Evolutionary conservation across 768 basidiomycete genomes (phyloP).

Genomic region (Daedalea quercina): DNA sequence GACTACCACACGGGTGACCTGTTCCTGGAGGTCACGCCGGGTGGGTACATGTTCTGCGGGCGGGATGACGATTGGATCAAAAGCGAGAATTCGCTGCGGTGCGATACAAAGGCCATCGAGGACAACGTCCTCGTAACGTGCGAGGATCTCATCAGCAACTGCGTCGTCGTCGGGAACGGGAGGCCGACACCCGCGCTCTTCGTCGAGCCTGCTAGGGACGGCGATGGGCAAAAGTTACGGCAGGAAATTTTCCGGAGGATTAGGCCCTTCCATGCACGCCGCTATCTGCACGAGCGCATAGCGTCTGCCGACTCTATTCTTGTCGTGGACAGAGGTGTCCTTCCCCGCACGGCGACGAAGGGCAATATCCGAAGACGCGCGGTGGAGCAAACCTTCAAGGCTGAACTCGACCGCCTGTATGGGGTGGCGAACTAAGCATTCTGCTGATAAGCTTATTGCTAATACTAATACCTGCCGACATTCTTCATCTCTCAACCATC

Average conservation of each 20-base stretch:
- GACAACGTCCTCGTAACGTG: conserved; percentile 66
- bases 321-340: conserved; percentile 53
- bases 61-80: conserved; percentile 86
- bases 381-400: conserved; percentile 60
- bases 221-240: conserved; percentile 56
- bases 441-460: neutral
- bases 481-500: too few species aligned
- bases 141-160: conserved; percentile 56
- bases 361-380: conserved; percentile 75
- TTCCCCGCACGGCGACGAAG: conserved; percentile 75
- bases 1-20: conserved; percentile 78
- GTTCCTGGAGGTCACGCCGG: conserved; percentile 56
- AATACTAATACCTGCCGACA: neutral
- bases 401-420: conserved; percentile 55
- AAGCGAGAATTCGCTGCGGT: conserved; percentile 69
- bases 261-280: conserved; percentile 62
- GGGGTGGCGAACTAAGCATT: conserved; percentile 7
- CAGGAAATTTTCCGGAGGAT: conserved; percentile 74
- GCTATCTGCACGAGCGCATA: conserved; percentile 78
- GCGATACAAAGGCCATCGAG: conserved; percentile 79
- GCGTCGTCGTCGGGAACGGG: conserved; percentile 70
- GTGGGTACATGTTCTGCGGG: conserved; percentile 59
- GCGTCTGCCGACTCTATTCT: conserved; percentile 59
- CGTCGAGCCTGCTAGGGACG: conserved; percentile 49
- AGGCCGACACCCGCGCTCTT: conserved; percentile 74